These are phyloP conservation scores for Fomitopsis serialis DNA, from an alignment of 768 basidiomycete genomes.

Conservation along the genomic window DNA sequence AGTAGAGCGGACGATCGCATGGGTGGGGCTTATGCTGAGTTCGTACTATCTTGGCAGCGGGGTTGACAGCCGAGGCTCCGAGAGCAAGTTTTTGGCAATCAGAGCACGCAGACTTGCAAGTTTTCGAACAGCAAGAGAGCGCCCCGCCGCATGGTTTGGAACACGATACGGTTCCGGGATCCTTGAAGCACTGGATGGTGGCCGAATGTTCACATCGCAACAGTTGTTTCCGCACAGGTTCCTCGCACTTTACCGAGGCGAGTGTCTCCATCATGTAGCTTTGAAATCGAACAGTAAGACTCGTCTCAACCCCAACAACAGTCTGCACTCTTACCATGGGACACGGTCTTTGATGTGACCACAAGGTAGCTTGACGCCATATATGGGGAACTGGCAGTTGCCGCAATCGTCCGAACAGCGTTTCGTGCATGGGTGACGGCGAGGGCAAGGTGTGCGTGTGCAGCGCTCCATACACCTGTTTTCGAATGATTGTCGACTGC, in stretches of 20 bases:
- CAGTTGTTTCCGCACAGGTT: conserved; percentile 20
- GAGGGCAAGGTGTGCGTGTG: conserved; percentile 41
- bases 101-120: conserved; percentile 25
- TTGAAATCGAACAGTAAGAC: too few species aligned
- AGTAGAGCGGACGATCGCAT: conserved; percentile 27
- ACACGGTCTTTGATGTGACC: conserved; percentile 38
- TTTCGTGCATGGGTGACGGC: conserved; percentile 53
- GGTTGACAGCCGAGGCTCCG: neutral
- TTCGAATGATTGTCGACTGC: conserved; percentile 52
- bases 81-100: conserved; percentile 22
- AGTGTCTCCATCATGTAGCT: conserved; percentile 23
- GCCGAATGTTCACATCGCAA: conserved; percentile 26
- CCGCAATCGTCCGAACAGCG: conserved; percentile 50
- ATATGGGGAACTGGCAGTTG: conserved; percentile 42
- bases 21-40: conserved; percentile 21
- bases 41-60: conserved; percentile 3
- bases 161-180: conserved; percentile 24
- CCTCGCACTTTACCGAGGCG: conserved; percentile 17
- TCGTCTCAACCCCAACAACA: too few species aligned
- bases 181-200: conserved; percentile 10
- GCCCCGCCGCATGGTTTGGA: conserved; percentile 17
- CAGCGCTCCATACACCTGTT: conserved; percentile 45
- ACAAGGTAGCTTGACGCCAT: conserved; percentile 48
- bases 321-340: conserved; percentile 20
- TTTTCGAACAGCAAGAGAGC: conserved; percentile 23